These are phyloP conservation scores for Floccularia luteovirens DNA, from an alignment of 768 basidiomycete genomes.

Conservation along the genomic window DNA sequence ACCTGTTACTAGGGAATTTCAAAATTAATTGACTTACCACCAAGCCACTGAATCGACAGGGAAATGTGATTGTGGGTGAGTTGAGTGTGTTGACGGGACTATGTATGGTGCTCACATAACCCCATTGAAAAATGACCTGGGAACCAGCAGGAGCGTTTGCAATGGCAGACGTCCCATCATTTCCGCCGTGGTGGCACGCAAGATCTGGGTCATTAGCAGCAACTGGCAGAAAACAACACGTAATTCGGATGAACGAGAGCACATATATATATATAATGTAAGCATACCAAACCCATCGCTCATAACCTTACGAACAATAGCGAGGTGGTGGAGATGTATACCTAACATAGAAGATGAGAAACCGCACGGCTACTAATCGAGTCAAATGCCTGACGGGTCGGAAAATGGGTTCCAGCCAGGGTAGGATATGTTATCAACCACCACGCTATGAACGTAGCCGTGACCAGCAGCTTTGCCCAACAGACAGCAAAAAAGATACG, in stretches of 20 bases:
- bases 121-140: conserved; percentile 34
- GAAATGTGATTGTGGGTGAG: too few species aligned
- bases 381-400: conserved; percentile 23
- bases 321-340: conserved; percentile 15
- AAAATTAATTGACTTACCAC: conserved; percentile 16
- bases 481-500: conserved; percentile 11
- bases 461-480: conserved; percentile 17
- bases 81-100: too few species aligned
- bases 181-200: conserved; percentile 35
- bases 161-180: conserved; percentile 23
- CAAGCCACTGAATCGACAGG: conserved; percentile 32
- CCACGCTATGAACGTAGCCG: conserved; percentile 26
- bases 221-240: conserved; percentile 10
- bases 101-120: conserved; percentile 33
- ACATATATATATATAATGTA: neutral
- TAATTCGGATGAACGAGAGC: neutral
- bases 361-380: conserved; percentile 2
- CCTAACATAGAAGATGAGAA: conserved; percentile 5
- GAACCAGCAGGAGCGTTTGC: conserved; percentile 33
- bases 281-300: conserved; percentile 24
- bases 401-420: conserved; percentile 30
- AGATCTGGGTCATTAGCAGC: conserved; percentile 24
- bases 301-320: conserved; percentile 25
- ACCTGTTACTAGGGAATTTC: conserved; percentile 1
- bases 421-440: conserved; percentile 19